phyloP scores from a whole-genome alignment of 2,329 filamentous ascomycete species.

The Epichloe brachyelytri region DNA sequence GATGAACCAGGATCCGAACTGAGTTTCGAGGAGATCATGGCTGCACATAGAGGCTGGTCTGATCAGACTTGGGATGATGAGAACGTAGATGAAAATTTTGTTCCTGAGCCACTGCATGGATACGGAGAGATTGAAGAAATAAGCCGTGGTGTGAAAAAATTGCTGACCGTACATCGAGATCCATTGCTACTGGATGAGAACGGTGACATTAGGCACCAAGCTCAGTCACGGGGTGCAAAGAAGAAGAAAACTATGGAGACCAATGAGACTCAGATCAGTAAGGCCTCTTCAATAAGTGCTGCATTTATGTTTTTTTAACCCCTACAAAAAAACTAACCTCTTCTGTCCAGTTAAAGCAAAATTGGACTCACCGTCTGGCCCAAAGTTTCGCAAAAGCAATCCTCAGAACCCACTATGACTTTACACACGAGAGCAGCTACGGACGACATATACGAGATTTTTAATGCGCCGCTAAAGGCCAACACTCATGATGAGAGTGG shows the following conservation, averaged over 20 bases:
- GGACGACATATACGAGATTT: conserved; percentile 94
- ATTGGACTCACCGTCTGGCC: conserved; percentile 75
- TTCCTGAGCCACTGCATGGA: conserved; percentile 14
- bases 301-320: not conserved
- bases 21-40: conserved; percentile 86
- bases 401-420: conserved; percentile 88
- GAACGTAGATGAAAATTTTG: conserved; percentile 19
- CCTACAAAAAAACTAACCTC: conserved; percentile 16
- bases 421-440: conserved; percentile 90
- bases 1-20: conserved; percentile 60
- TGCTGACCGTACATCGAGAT: conserved; percentile 32
- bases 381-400: conserved; percentile 70
- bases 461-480: conserved; percentile 58
- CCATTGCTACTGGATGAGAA: conserved; percentile 44
- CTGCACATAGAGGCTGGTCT: conserved; percentile 59
- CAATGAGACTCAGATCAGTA: conserved; percentile 87
- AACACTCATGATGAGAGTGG: conserved; percentile 29
- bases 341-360: conserved; percentile 73
- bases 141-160: conserved; percentile 19
- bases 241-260: conserved; percentile 75
- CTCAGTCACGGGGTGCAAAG: conserved; percentile 36
- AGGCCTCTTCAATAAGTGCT: conserved; percentile 17
- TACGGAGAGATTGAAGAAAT: conserved; percentile 21
- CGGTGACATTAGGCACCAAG: conserved; percentile 33
- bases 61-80: conserved; percentile 43